Conservation (phyloP, 306 rosid genomes). For the Casuarina equisetifolia region DNA sequence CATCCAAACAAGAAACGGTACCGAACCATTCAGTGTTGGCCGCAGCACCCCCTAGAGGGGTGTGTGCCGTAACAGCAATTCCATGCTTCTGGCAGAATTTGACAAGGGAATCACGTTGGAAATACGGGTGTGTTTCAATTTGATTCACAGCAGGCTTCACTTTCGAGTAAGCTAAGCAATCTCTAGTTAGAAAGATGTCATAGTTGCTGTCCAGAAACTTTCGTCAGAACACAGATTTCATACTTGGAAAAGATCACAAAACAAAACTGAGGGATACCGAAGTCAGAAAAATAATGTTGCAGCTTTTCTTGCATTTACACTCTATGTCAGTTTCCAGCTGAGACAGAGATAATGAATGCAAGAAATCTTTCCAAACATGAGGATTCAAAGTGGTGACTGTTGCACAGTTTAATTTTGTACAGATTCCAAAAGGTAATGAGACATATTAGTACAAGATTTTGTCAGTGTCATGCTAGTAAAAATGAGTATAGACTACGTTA, state of each 20-base stretch:
- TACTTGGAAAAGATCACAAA: constrained; percentile 8
- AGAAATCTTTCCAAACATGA: not conserved
- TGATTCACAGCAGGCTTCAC: constrained; percentile 94
- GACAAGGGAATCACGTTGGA: constrained; percentile 85
- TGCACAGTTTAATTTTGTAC: not conserved
- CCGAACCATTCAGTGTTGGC: constrained; percentile 85
- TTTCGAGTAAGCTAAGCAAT: constrained; percentile 87
- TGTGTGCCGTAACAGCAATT: constrained; percentile 84
- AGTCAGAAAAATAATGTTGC: not conserved
- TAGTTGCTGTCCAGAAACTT: constrained; percentile 76
- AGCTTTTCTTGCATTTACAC: not conserved
- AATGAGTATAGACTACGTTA: not conserved
- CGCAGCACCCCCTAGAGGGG: constrained; percentile 87
- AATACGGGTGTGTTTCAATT: constrained; percentile 93
- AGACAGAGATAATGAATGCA: not conserved
- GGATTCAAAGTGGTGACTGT: not conserved
- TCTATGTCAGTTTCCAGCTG: not conserved
- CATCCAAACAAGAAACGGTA: constrained; percentile 72
- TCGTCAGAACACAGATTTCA: constrained; percentile 35
- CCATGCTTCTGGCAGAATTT: constrained; percentile 88
- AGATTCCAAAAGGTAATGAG: not conserved
- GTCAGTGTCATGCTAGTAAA: not conserved
- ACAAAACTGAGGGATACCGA: not conserved
- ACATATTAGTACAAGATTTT: not conserved
- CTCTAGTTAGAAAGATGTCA: constrained; percentile 85